Evolutionary conservation across 163 green algal genomes (phyloP), one percentile per base, ranked within the genome.

Genomic region (Scenedesmus sp.): DNA sequence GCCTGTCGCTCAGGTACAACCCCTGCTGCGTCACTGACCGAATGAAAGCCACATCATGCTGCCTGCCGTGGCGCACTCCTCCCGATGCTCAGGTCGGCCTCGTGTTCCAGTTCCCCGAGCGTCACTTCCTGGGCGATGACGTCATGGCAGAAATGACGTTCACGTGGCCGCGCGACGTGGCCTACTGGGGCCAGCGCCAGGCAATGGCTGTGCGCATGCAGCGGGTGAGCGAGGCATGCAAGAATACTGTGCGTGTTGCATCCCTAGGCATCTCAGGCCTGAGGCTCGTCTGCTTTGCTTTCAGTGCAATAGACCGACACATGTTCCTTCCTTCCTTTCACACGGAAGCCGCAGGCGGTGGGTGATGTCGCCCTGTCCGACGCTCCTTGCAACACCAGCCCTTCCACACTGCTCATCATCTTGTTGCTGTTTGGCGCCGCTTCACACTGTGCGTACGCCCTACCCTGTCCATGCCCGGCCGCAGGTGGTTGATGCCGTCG

Each of bases 101-200:
- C 20, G 97, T 99, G 40, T 99, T 99, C 86, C 98, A 99, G 94
- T 99, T 99, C 86, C 98, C 98, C 3, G 97, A 99, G 95, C 95
- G 97, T 33, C 97, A 99, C 89, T 99, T 99, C 93, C 90, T 99
- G 33, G 97, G 96, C 0, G 90, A 80, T 70, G 97, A 96, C 30
- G 59, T 98, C n/a, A 91, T 95, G 83, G 83, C 95, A 85, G 97
- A 99, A 94, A 94, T 99, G 61, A 98, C 96, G 0, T 97, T 98
- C 88, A 96, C 79, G 0, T 94, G 87, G 97, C 96, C 97, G 0
- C 81, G 89, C 3, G 86, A 92, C 37, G 78, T 86, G 9, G 84
- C 91, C 33, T 91, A 92, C 81, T 94, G 93, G 88, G 76, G 81
- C 0, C 87, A 94, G 85, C 94, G 95, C n/a, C 92, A 96, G 79